Conservation (phyloP, 2,329 filamentous ascomycete species). For the Plenodomus lindquistii region DNA sequence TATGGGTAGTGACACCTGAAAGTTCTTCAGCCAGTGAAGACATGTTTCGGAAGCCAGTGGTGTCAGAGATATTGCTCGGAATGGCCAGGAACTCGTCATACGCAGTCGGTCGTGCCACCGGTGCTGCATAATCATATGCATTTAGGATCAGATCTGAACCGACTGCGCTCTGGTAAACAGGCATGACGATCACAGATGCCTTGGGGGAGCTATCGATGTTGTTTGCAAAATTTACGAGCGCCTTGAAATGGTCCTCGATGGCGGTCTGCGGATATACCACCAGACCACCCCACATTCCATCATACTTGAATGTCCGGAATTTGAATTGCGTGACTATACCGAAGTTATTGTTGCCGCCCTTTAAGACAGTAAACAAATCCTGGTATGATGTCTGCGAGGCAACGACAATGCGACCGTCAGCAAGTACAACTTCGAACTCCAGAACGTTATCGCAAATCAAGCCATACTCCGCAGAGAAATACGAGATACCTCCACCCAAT, state of each 20-base stretch:
- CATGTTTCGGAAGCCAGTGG: conserved; percentile 29
- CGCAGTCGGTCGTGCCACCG: conserved; percentile 15
- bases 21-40: conserved; percentile 26
- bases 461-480: conserved; percentile 32
- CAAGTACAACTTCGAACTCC: conserved; percentile 39
- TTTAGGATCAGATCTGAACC: conserved; percentile 20
- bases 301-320: conserved; percentile 26
- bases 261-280: conserved; percentile 20
- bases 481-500: conserved; percentile 35
- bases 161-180: conserved; percentile 17
- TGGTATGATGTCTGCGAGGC: conserved; percentile 21
- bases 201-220: conserved; percentile 20
- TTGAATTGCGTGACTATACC: conserved; percentile 39
- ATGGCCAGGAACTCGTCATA: conserved; percentile 29
- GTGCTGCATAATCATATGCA: conserved; percentile 28
- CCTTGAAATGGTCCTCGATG: conserved; percentile 25
- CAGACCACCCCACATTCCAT: conserved; percentile 43
- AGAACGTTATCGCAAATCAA: conserved; percentile 37
- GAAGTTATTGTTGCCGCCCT: conserved; percentile 42
- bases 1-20: conserved; percentile 14
- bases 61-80: conserved; percentile 27
- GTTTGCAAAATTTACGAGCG: conserved; percentile 24
- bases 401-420: conserved; percentile 31
- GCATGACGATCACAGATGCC: conserved; percentile 24
- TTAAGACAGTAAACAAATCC: conserved; percentile 38